Evolutionary conservation across 441 rosid genomes (phyloP).

Genomic region (Hura crepitans): DNA sequence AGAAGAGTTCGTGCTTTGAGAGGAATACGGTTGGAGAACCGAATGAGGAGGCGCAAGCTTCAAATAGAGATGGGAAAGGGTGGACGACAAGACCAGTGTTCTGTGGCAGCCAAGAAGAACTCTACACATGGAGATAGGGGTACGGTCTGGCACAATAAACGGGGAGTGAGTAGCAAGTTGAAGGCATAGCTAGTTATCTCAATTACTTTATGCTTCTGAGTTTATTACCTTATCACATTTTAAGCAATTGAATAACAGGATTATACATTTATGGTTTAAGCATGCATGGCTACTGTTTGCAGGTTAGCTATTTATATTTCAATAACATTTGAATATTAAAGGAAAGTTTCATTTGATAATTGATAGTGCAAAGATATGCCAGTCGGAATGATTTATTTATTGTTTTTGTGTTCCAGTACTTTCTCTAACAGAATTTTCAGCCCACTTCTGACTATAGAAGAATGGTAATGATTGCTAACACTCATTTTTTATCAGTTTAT

Average conservation of each 20-base stretch:
- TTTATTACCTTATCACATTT: not conserved
- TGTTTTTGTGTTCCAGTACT: not conserved
- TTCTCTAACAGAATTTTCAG: not conserved
- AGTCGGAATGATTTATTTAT: not conserved
- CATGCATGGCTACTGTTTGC: slow-evolving; percentile 13
- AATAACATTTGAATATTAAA: not conserved
- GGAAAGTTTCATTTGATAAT: not conserved
- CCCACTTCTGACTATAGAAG: too few relatives aligned
- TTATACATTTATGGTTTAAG: slow-evolving; percentile 8
- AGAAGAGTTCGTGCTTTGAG: slow-evolving; percentile 54
- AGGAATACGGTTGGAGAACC: slow-evolving; percentile 67
- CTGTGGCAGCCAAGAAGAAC: slow-evolving; percentile 76
- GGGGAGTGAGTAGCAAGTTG: slow-evolving; percentile 60
- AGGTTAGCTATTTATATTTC: not conserved
- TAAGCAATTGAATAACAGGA: slow-evolving; percentile 5
- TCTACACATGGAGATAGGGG: slow-evolving; percentile 50
- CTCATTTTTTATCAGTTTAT: too few relatives aligned
- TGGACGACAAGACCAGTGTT: slow-evolving; percentile 52
- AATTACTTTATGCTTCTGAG: slow-evolving; percentile 3
- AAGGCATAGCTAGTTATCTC: slow-evolving; percentile 40
- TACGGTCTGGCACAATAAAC: slow-evolving; percentile 58
- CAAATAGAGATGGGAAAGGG: slow-evolving; percentile 68
- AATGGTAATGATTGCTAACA: too few relatives aligned
- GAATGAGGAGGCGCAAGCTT: slow-evolving; percentile 70
- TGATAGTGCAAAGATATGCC: not conserved